Conservation (phyloP, 805 yeast genomes). For the Deakozyma indianensis region DNA sequence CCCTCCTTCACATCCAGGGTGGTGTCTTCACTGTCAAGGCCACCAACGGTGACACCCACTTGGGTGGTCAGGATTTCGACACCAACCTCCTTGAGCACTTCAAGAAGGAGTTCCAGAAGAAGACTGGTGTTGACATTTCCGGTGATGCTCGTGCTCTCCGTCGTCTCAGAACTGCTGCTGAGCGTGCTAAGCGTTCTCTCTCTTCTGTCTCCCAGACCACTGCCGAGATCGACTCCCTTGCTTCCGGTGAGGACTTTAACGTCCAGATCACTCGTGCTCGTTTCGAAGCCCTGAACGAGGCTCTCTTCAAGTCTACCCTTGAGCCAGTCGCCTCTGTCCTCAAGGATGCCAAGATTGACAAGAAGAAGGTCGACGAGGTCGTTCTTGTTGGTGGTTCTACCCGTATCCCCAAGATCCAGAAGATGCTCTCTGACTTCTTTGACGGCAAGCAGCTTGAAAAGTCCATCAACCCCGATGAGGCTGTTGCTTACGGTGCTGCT, state of each 20-base stretch:
- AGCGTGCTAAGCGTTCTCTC: conserved; percentile 96
- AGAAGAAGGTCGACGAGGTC: conserved; percentile 81
- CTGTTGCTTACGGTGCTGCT: conserved; percentile 99
- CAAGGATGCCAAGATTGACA: conserved; percentile 78
- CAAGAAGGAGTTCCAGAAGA: conserved; percentile 88
- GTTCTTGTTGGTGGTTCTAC: conserved; percentile 98
- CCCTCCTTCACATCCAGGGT: conserved; percentile 79
- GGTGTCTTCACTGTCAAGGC: conserved; percentile 96
- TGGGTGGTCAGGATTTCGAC: conserved; percentile 99
- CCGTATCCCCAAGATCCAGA: conserved; percentile 97
- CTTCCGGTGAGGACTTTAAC: conserved; percentile 91
- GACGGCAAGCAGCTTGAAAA: conserved; percentile 95
- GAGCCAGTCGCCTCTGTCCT: conserved; percentile 92
- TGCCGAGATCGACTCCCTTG: conserved; percentile 90
- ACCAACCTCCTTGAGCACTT: conserved; percentile 88
- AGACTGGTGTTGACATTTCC: conserved; percentile 84
- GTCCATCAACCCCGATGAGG: conserved; percentile 98
- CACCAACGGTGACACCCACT: conserved; percentile 98
- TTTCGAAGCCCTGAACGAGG: conserved; percentile 91
- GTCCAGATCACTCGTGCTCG: conserved; percentile 93
- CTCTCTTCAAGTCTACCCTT: conserved; percentile 82
- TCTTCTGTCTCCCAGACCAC: conserved; percentile 94
- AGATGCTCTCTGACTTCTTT: conserved; percentile 84
- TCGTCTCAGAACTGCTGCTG: conserved; percentile 98
- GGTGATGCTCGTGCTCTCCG: conserved; percentile 89